phyloP scores from a whole-genome alignment of 2,329 filamentous ascomycete genomes.

The Pseudohalonectria lignicola region DNA sequence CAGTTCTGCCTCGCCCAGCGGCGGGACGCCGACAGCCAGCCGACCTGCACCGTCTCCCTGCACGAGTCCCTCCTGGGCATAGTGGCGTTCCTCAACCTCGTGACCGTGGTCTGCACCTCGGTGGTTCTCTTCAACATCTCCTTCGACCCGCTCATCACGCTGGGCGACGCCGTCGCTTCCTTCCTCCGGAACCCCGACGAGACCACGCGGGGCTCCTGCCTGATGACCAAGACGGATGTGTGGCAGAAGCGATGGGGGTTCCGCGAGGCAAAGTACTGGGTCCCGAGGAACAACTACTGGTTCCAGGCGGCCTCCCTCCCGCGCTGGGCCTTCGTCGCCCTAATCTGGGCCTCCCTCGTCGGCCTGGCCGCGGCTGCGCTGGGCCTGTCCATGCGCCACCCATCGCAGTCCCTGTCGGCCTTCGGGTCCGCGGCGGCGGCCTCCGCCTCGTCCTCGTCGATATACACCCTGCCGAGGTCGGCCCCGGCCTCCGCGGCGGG shows the following conservation, averaged over 20 bases:
- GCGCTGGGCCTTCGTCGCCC: slow-evolving; percentile 28
- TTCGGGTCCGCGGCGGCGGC: slow-evolving; percentile 13
- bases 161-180: slow-evolving; percentile 39
- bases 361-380: slow-evolving; percentile 28
- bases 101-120: slow-evolving; percentile 21
- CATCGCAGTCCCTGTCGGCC: background rate
- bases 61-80: slow-evolving; percentile 31
- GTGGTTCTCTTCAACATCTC: slow-evolving; percentile 15
- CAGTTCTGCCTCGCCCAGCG: slow-evolving; percentile 21
- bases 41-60: slow-evolving; percentile 28
- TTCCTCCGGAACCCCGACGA: slow-evolving; percentile 34
- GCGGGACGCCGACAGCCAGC: slow-evolving; percentile 4
- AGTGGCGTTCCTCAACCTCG: slow-evolving; percentile 28
- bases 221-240: slow-evolving; percentile 35
- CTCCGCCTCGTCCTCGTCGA: slow-evolving; percentile 25
- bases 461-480: slow-evolving; percentile 16
- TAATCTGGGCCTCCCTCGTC: slow-evolving; percentile 25
- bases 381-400: slow-evolving; percentile 22
- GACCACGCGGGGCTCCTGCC: slow-evolving; percentile 26
- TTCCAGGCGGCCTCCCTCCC: slow-evolving; percentile 26
- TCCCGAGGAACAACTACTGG: slow-evolving; percentile 30
- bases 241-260: slow-evolving; percentile 29
- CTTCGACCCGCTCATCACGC: slow-evolving; percentile 33
- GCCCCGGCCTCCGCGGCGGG: slow-evolving; percentile 16
- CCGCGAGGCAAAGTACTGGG: slow-evolving; percentile 30